phyloP scores from a whole-genome alignment of 352 stramenopile species.

The Discostella stelligera region DNA sequence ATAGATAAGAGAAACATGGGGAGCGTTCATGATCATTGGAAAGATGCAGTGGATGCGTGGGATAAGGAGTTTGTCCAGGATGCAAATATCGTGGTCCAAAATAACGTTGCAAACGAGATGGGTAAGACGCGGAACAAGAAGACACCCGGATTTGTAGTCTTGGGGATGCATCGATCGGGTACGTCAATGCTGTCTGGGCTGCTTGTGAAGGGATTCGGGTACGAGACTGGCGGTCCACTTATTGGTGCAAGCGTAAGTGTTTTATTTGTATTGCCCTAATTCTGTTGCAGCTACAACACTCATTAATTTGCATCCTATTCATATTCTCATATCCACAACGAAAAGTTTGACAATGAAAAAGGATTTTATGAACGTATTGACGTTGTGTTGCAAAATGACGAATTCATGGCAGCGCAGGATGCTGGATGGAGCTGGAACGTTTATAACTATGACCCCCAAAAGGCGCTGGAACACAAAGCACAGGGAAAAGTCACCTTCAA shows the following conservation, averaged over 20 bases:
- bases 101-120: not conserved
- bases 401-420: conserved; percentile 75
- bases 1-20: not conserved
- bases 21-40: conserved; percentile 24
- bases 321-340: not conserved
- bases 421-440: conserved; percentile 72
- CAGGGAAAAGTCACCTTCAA: conserved; percentile 56
- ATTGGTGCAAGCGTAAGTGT: conserved; percentile 36
- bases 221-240: conserved; percentile 62
- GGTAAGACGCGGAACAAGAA: not conserved
- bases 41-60: conserved; percentile 23
- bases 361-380: conserved; percentile 83
- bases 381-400: conserved; percentile 83
- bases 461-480: conserved; percentile 59
- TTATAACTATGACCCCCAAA: conserved; percentile 64
- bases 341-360: conserved; percentile 83
- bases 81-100: conserved; percentile 2
- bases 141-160: conserved; percentile 61
- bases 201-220: conserved; percentile 66
- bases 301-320: not conserved
- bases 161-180: conserved; percentile 82
- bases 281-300: conserved; percentile 12
- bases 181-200: conserved; percentile 80
- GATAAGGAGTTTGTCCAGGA: conserved; percentile 8
- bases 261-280: conserved; percentile 25